Evolutionary conservation across 345 rosid genomes (phyloP).

Genomic region (Murraya paniculata): DNA sequence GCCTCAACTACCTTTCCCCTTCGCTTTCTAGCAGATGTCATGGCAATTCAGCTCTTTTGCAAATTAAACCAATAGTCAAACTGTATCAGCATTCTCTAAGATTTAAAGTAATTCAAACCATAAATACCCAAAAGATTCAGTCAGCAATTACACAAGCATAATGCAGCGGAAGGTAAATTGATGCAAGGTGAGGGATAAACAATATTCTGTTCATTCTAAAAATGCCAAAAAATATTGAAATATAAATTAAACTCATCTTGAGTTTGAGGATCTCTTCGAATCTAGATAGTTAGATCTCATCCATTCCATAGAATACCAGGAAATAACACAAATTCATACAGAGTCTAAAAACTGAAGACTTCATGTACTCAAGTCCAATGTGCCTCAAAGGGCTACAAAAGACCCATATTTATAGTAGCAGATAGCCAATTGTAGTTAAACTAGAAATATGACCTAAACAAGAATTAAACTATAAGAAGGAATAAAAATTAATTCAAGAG

Average conservation of each 20-base stretch:
- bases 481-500: too few relatives aligned
- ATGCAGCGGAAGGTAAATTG: background rate
- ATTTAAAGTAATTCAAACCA: background rate
- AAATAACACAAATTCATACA: background rate
- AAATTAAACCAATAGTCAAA: background rate
- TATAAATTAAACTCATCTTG: too few relatives aligned
- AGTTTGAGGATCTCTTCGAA: too few relatives aligned
- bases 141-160: background rate
- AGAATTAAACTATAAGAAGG: too few relatives aligned
- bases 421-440: too few relatives aligned
- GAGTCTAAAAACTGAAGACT: too few relatives aligned
- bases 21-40: slow-evolving; percentile 30
- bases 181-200: background rate
- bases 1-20: slow-evolving; percentile 16
- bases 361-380: too few relatives aligned
- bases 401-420: too few relatives aligned
- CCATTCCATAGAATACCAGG: background rate
- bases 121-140: background rate
- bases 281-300: background rate
- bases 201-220: background rate
- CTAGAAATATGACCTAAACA: too few relatives aligned
- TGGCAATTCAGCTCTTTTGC: slow-evolving; percentile 14
- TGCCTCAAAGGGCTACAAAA: too few relatives aligned
- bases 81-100: background rate
- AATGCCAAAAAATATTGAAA: background rate